Evolutionary conservation across 441 rosid genomes (phyloP), one percentile per base, ranked within the genome.

Genomic region (Mallotus japonicus): DNA sequence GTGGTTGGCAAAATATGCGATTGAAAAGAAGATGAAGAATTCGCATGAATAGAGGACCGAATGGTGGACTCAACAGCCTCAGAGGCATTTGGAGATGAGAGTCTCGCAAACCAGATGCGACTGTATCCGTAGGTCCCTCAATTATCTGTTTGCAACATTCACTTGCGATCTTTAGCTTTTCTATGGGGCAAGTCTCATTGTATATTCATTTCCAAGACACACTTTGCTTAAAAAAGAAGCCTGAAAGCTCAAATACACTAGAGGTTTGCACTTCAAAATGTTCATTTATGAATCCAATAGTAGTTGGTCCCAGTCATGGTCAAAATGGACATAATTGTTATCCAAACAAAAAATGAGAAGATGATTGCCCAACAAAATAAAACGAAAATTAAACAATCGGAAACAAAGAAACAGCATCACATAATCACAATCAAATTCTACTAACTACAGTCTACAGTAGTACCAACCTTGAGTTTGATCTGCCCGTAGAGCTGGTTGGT

Each of bases 391-490:
- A 22, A 22, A 60, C 19, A 32, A 53, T 24, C 24, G 20, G 0
- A 67, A 40, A 8, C 24, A 51, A 8, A 24, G 28, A 19, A 19
- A 22, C 46, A 22, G n/a, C 14, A 47, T 15, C 19, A 34, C 46
- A 44, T 44, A 62, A 34, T 42, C 59, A 9, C 47, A 56, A 46
- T 49, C n/a, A 66, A 32, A 13, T n/a, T 47, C 51, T 46, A 37
- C 24, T 8, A 49, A 56, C 40, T 11, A 5, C 1, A 8, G 34
- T 60, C 22, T 16, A 5, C 2, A 12, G 34, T 60, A 62, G n/a
- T 20, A 65, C 22, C 75, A 78, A 86, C 92, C 92, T 85, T 77
- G 87, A 77, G 79, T 73, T 75, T 76, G 82, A 72, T 76, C 76
- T 42, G 82, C 81, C 70, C 37, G 78, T 56, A 66, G 67, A 76